Evolutionary conservation across 1,284 basidiomycete genomes (phyloP), one percentile per base, ranked within the genome.

Genomic region (Ustilago bromivora): DNA sequence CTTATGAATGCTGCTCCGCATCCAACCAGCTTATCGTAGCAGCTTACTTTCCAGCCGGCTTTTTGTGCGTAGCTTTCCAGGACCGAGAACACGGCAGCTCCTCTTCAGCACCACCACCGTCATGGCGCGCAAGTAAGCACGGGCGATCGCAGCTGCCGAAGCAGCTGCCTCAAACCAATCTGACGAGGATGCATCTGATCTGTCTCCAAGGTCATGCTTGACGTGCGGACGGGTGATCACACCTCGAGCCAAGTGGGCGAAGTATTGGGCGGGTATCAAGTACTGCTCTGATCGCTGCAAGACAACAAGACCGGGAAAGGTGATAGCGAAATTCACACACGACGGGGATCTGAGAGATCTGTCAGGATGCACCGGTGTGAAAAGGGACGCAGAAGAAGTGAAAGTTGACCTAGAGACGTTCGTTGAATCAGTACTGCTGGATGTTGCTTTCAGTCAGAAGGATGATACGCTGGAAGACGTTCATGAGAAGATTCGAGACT

Each of bases 171-270:
- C 56, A 12, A n/a, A 19, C 3, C 53, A 54, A 15, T 54, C 28
- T 13, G 32, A 59, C 19, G 55, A 59, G 1, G 46, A 35, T 9
- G 32, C 51, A 2, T 60, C 57, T 2, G 49, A 61, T 15, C 64
- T 75, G 15, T 51, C 38, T 6, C 55, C 71, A 1, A 82, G 79
- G 23, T 59, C 79, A 3, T 82, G 80, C 57, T 31, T 71, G 47
- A 81, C 79, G 8, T 82, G 79, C 47, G 79, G 70, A 12, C n/a
- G 80, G 15, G 58, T 77, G 34, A 81, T 82, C 53, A 82, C 80
- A 4, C 79, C 80, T n/a, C 58, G 80, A 10, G 70, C 76, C 13
- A 82, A 81, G 28, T 82, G 80, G 80, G 66, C 71, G 4, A 69
- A 68, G 32, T 66, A 81, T 52, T 82, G 80, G 80, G 38, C 32